These are phyloP conservation scores for Podila epicladia DNA, from an alignment of 192 early-diverging fungal species.

Conservation along the genomic window DNA sequence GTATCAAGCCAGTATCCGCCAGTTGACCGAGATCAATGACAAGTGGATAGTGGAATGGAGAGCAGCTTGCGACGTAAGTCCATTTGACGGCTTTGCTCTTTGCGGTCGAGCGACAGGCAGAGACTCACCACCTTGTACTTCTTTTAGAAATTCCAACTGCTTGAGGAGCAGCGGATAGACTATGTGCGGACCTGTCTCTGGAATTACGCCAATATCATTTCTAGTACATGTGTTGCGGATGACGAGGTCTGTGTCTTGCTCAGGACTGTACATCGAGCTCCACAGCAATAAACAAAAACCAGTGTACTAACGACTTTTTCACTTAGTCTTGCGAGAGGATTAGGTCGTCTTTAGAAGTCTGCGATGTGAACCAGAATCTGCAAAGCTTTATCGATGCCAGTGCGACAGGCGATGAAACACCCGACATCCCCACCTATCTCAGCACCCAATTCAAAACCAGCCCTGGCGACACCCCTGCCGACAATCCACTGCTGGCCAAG, in stretches of 20 bases:
- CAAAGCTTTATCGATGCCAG: conserved; percentile 66
- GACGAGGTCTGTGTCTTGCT: conserved; percentile 61
- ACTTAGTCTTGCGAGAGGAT: conserved; percentile 75
- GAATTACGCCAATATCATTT: conserved; percentile 78
- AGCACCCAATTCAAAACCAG: neutral
- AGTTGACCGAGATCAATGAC: conserved; percentile 54
- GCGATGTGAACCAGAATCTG: conserved; percentile 72
- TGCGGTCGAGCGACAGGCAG: neutral
- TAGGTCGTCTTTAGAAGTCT: conserved; percentile 70
- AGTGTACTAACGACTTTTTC: neutral
- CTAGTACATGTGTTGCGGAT: conserved; percentile 73
- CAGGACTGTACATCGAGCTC: neutral
- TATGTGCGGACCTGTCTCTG: conserved; percentile 73
- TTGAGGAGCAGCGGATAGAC: conserved; percentile 81
- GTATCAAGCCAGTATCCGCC: conserved; percentile 61
- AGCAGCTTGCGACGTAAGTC: conserved; percentile 63
- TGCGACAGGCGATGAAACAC: conserved; percentile 70
- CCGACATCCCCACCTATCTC: conserved; percentile 43
- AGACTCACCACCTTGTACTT: neutral
- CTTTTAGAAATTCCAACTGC: conserved; percentile 62
- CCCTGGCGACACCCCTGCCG: neutral
- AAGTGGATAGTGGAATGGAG: conserved; percentile 66
- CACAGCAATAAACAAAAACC: neutral
- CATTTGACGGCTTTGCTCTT: neutral
- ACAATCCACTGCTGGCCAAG: conserved; percentile 25